phyloP scores from a whole-genome alignment of 1,139 yeast species.

The Nakaseomyces uthaithaninus region DNA sequence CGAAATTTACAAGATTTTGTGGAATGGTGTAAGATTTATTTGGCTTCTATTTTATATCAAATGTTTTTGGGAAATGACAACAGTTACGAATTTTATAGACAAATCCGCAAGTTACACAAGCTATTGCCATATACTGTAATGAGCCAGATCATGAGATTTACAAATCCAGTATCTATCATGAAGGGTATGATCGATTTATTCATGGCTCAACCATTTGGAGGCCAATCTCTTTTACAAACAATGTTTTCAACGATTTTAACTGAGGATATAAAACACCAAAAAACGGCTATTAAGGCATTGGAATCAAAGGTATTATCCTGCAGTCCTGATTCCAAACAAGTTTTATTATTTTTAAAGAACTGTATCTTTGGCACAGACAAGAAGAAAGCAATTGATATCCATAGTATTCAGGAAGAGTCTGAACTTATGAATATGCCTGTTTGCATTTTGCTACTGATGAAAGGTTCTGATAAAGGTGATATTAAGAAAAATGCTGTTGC shows the following conservation, averaged over 20 bases:
- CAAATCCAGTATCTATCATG: conserved; percentile 80
- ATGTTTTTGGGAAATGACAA: conserved; percentile 71
- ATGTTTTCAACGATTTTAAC: conserved; percentile 65
- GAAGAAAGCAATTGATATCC: conserved; percentile 25
- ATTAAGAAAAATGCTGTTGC: conserved; percentile 22
- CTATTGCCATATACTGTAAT: conserved; percentile 71
- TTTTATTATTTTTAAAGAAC: conserved; percentile 26
- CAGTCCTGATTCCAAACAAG: conserved; percentile 24
- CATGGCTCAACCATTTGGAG: conserved; percentile 69
- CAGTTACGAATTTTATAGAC: conserved; percentile 63
- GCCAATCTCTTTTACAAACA: conserved; percentile 59
- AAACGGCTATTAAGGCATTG: conserved; percentile 45
- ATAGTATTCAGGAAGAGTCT: conserved; percentile 34
- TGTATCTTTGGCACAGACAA: conserved; percentile 31
- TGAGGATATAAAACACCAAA: conserved; percentile 69
- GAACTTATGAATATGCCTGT: conserved; percentile 33
- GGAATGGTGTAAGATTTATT: conserved; percentile 73
- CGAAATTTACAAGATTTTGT: conserved; percentile 61
- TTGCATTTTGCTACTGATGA: conserved; percentile 30
- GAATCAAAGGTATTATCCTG: conserved; percentile 34
- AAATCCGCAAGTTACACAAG: conserved; percentile 59
- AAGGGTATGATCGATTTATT: conserved; percentile 71
- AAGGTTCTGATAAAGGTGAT: conserved; percentile 17
- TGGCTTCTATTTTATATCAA: conserved; percentile 77
- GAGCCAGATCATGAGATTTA: conserved; percentile 64